Percentiles rank a stretch among this genome's conserved stretches.
Evolutionary conservation across 2,329 filamentous ascomycete genomes (phyloP).

Genomic region (Claviceps pusilla): DNA sequence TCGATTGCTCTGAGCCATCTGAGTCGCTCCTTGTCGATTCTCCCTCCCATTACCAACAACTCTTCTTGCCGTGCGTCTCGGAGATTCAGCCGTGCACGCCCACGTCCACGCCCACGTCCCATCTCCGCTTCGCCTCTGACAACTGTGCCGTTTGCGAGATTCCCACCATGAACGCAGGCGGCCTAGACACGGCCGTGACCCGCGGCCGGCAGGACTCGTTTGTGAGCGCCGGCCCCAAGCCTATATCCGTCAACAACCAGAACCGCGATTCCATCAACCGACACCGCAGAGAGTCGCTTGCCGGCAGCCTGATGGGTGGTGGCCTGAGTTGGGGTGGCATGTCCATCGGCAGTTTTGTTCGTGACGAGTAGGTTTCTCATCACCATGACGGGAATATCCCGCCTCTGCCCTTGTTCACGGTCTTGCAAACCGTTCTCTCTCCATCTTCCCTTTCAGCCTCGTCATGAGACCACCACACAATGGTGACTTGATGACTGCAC

Average conservation of each 20-base stretch:
- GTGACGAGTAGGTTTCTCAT: slow-evolving; percentile 69
- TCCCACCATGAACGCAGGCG: slow-evolving; percentile 43
- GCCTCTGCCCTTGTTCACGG: background rate
- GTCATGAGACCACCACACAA: background rate
- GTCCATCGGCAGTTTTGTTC: slow-evolving; percentile 91
- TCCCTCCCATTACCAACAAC: slow-evolving; percentile 11
- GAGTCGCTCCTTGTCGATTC: slow-evolving; percentile 11
- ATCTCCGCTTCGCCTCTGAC: slow-evolving; percentile 9
- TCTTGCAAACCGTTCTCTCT: too few relatives aligned
- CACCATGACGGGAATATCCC: background rate
- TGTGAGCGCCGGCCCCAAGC: slow-evolving; percentile 49
- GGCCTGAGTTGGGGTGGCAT: slow-evolving; percentile 96
- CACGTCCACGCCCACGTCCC: slow-evolving; percentile 8
- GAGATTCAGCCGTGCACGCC: slow-evolving; percentile 8
- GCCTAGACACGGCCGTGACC: slow-evolving; percentile 41
- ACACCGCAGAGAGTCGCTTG: slow-evolving; percentile 45
- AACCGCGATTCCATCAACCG: slow-evolving; percentile 44
- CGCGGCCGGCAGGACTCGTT: slow-evolving; percentile 50
- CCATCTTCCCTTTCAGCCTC: slow-evolving; percentile 5
- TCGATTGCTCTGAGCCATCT: slow-evolving; percentile 17
- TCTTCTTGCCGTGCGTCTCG: slow-evolving; percentile 10
- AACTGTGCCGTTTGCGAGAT: slow-evolving; percentile 13
- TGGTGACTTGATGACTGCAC: slow-evolving; percentile 5
- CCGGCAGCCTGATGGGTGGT: slow-evolving; percentile 56
- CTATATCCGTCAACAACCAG: slow-evolving; percentile 51